These are phyloP conservation scores for Teunomyces pallodes DNA, from an alignment of 805 yeast species.

Conservation along the genomic window DNA sequence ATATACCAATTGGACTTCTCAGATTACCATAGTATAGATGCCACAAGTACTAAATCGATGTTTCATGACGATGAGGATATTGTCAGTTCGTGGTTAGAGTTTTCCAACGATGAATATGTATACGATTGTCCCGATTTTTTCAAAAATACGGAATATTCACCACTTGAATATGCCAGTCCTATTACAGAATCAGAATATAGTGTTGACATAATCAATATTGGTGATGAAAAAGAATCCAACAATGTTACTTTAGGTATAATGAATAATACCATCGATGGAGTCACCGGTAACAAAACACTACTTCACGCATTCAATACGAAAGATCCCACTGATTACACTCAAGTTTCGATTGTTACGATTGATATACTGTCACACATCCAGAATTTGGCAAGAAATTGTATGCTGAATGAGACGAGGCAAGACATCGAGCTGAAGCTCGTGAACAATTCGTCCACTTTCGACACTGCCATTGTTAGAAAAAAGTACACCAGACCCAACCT, in stretches of 20 bases:
- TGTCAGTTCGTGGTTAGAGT: background rate
- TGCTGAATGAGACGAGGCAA: background rate
- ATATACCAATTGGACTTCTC: too few species aligned
- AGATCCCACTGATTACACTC: background rate
- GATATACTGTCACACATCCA: background rate
- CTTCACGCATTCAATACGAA: too few species aligned
- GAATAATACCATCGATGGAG: too few species aligned
- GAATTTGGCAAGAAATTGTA: background rate
- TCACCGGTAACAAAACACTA: too few species aligned
- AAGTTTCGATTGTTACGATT: background rate
- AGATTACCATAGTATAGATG: too few species aligned
- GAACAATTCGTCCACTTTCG: background rate
- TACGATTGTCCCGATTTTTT: background rate
- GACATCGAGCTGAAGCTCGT: background rate
- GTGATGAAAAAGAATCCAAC: too few species aligned
- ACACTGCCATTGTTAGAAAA: conserved; percentile 9
- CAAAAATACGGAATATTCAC: background rate
- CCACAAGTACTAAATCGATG: background rate
- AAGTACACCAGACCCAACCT: conserved; percentile 12
- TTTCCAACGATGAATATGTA: background rate
- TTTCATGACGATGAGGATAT: background rate
- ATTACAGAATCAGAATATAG: background rate
- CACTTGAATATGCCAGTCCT: background rate
- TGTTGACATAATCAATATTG: too few species aligned
- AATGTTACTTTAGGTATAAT: too few species aligned